Conservation (phyloP, 2,329 filamentous ascomycete genomes). For the Trichoderma gracile region DNA sequence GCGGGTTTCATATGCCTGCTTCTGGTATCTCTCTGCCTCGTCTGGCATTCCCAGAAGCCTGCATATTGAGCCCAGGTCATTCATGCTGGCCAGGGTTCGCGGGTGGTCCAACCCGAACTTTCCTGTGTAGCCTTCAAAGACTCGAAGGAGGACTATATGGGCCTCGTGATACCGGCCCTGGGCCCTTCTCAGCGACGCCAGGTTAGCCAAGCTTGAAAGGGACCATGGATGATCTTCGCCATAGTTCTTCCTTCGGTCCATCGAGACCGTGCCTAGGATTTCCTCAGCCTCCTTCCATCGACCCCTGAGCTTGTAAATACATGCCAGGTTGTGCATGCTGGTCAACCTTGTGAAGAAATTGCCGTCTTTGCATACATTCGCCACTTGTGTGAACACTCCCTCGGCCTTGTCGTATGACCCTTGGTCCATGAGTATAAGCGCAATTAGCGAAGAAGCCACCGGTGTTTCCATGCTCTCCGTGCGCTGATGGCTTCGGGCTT, state of each 20-base stretch:
- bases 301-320: conserved; percentile 23
- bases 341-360: background rate
- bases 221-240: background rate
- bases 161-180: background rate
- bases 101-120: background rate
- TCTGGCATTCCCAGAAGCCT: background rate
- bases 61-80: background rate
- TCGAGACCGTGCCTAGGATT: rapidly evolving
- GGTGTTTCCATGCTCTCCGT: background rate
- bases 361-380: background rate
- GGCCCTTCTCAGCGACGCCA: background rate
- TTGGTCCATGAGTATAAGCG: conserved; percentile 4
- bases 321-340: conserved; percentile 24
- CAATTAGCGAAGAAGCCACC: background rate
- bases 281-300: conserved; percentile 18
- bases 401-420: conserved; percentile 7
- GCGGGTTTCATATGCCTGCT: background rate
- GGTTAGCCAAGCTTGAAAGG: background rate
- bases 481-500: background rate
- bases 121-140: background rate
- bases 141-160: background rate
- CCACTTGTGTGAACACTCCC: background rate
- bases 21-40: background rate
- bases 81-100: background rate
- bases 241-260: background rate